Conservation (phyloP, 495 filamentous ascomycete genomes). For the Aspergillus steynii region DNA sequence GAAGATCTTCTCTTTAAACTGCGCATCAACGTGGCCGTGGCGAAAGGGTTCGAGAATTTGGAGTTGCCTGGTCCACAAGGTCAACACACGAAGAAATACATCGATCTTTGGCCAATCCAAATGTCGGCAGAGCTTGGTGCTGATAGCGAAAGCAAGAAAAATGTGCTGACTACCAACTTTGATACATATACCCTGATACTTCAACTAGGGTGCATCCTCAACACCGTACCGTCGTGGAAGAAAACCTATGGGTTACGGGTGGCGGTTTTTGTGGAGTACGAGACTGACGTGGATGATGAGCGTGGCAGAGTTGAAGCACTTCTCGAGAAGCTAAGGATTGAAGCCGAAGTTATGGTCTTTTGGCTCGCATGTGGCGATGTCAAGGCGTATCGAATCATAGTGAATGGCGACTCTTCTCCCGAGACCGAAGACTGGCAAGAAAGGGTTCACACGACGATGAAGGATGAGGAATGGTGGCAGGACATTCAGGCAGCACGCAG, state of each 20-base stretch:
- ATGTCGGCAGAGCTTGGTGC: constrained; percentile 77
- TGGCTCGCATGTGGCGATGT: constrained; percentile 77
- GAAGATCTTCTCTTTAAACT: constrained; percentile 78
- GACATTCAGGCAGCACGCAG: constrained; percentile 65
- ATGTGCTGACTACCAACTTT: constrained; percentile 84
- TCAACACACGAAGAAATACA: constrained; percentile 68
- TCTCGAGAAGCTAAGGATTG: constrained; percentile 77
- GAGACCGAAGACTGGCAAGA: constrained; percentile 45
- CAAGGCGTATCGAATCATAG: constrained; percentile 72
- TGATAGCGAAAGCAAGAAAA: constrained; percentile 58
- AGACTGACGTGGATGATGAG: constrained; percentile 81
- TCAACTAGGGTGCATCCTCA: constrained; percentile 80
- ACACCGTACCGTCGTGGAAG: constrained; percentile 83
- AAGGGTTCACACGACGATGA: constrained; percentile 59
- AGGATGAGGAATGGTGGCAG: constrained; percentile 80
- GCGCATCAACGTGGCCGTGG: constrained; percentile 83
- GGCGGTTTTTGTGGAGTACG: constrained; percentile 85
- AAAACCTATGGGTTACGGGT: constrained; percentile 73
- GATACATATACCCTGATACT: constrained; percentile 89
- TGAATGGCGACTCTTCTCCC: constrained; percentile 60
- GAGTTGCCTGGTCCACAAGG: constrained; percentile 64
- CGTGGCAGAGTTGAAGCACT: constrained; percentile 69
- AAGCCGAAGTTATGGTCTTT: constrained; percentile 76
- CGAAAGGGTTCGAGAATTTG: constrained; percentile 76
- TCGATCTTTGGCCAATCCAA: constrained; percentile 88